Evolutionary conservation across 169 alveolate species (phyloP), one percentile per base, ranked within the genome.

Genomic region (Theileria luwenshuni): DNA sequence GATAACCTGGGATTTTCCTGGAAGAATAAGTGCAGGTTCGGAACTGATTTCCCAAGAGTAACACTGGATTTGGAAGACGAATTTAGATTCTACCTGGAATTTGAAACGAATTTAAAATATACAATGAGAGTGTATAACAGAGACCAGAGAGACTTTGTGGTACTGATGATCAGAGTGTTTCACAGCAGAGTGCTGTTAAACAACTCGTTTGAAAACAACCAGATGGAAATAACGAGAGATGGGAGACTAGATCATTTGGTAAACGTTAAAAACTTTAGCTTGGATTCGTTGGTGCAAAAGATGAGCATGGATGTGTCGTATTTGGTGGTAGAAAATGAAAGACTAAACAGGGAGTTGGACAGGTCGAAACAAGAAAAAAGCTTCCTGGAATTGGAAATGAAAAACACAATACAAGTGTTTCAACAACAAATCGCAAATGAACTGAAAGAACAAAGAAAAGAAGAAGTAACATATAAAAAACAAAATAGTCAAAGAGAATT

Each of bases 351-450:
- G 28, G 89, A 81, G 45, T 62, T 81, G 17, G 52, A 61, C 47
- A 28, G 76, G n/a, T 63, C 74, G 28, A 72, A 74, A 38, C 84
- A 74, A 49, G 89, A 81, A 45, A 81, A 81, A 64, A 81, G 76
- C 35, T 72, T 67, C 56, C 64, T 81, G 41, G 89, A 81, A 49
- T 43, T 79, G 8, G 89, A 81, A 63, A 81, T 81, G 51, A 61
- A 81, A 64, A 74, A 65, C 65, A 81, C 89, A 15, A 81, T 81
- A 52, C 76, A 64, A 32, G 85, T 72, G 42, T 81, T 81, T 58
- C 89, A 81, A 42, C 76, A 81, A 64, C 87, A 79, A 41, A 28
- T 32, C 62, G 51, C 38, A 48, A 64, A 72, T 32, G 76, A 68
- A n/a, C 45, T 2, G 42, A 19, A 35, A 79, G 85, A 7, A 1